Evolutionary conservation across 2,329 filamentous ascomycete species (phyloP).

Genomic region (Mycogone perniciosa): DNA sequence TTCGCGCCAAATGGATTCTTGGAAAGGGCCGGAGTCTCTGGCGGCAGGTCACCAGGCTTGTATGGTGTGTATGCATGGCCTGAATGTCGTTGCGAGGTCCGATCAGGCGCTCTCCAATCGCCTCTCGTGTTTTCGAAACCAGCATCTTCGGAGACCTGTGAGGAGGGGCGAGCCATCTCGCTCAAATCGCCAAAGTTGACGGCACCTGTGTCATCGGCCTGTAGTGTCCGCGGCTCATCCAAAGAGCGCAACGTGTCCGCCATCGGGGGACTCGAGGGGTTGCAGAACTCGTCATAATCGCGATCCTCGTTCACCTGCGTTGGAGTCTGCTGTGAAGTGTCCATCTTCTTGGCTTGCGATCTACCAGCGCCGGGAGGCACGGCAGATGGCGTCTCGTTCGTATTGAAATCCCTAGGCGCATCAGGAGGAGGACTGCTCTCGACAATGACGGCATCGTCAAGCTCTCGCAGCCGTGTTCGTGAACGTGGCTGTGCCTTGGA

Average conservation of each 20-base stretch:
- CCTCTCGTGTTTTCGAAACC: conserved; percentile 34
- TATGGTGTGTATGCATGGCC: conserved; percentile 26
- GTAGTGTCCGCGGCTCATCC: conserved; percentile 31
- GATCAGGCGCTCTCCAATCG: conserved; percentile 32
- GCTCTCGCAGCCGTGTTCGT: neutral
- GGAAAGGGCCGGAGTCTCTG: conserved; percentile 45
- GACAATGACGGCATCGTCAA: conserved; percentile 11
- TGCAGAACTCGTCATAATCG: conserved; percentile 45
- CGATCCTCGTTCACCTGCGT: conserved; percentile 52
- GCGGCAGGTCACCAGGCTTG: conserved; percentile 21
- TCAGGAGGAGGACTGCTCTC: conserved; percentile 13
- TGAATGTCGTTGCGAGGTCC: conserved; percentile 28
- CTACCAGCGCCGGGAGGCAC: conserved; percentile 13
- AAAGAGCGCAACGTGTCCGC: conserved; percentile 22
- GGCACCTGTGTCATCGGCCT: conserved; percentile 44
- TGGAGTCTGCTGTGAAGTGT: conserved; percentile 45
- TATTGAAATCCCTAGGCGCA: conserved; percentile 16
- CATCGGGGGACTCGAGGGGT: conserved; percentile 23
- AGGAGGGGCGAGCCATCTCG: conserved; percentile 31
- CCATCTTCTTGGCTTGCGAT: conserved; percentile 29
- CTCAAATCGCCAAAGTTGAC: conserved; percentile 39
- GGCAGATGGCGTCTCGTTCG: conserved; percentile 16
- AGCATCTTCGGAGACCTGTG: conserved; percentile 37
- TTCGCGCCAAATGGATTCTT: conserved; percentile 43
- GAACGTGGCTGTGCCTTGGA: conserved; percentile 4